Evolutionary conservation across 2,329 filamentous ascomycete species (phyloP).

Genomic region (Fusarium fujikuroi): DNA sequence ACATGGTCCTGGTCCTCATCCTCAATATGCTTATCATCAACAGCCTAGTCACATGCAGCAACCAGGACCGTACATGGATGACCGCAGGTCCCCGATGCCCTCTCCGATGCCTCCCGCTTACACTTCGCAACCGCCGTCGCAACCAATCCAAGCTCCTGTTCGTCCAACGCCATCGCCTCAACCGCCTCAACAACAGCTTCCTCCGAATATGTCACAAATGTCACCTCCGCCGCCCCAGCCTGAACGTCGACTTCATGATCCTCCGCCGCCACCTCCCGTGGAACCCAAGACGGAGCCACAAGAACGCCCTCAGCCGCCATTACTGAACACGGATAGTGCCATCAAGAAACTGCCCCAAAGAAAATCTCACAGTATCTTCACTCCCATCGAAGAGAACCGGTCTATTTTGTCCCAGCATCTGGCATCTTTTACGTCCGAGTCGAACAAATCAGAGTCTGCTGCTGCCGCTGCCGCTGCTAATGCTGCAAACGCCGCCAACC

Average conservation of each 20-base stretch:
- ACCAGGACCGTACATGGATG: conserved; percentile 75
- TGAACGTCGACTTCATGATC: conserved; percentile 59
- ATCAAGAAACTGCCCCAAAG: conserved; percentile 76
- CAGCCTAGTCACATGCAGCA: conserved; percentile 55
- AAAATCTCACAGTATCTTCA: conserved; percentile 94
- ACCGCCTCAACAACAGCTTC: conserved; percentile 63
- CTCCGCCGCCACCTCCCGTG: conserved; percentile 62
- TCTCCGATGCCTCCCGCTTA: conserved; percentile 76
- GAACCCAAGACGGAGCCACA: conserved; percentile 62
- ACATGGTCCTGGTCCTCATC: conserved; percentile 28
- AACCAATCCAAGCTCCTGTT: conserved; percentile 56
- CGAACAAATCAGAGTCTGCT: conserved; percentile 51
- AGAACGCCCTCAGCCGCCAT: conserved; percentile 57
- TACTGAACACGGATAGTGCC: conserved; percentile 61
- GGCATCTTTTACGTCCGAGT: conserved; percentile 71
- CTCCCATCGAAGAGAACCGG: conserved; percentile 91
- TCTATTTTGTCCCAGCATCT: conserved; percentile 90
- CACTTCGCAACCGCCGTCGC: conserved; percentile 66
- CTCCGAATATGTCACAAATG: conserved; percentile 60
- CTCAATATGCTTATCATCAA: conserved; percentile 40
- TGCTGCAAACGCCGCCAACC: conserved; percentile 49
- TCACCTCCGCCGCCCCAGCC: conserved; percentile 64
- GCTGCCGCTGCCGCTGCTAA: conserved; percentile 43
- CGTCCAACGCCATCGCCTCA: conserved; percentile 69
- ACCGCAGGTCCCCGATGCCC: conserved; percentile 63